These are phyloP conservation scores for Mucor mucedo DNA, from an alignment of 371 early-diverging fungal species.

Conservation along the genomic window DNA sequence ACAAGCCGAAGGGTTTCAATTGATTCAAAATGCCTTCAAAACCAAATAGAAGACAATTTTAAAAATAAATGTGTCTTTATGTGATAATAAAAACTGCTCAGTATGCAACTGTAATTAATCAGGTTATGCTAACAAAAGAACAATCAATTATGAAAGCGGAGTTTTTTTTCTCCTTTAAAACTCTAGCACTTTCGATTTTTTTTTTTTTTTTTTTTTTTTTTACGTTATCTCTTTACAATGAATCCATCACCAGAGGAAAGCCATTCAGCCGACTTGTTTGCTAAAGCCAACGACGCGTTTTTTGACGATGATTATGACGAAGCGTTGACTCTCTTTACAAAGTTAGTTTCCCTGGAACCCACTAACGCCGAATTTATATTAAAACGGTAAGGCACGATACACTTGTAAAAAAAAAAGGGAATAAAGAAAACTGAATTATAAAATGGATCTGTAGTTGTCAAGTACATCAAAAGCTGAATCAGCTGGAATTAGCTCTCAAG, in stretches of 20 bases:
- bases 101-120: too few relatives aligned
- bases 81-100: too few relatives aligned
- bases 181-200: too few relatives aligned
- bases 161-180: too few relatives aligned
- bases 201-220: not conserved
- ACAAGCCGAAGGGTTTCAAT: constrained; percentile 11
- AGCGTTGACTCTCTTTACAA: constrained; percentile 74
- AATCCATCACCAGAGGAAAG: constrained; percentile 20
- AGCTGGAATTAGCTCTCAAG: constrained; percentile 57
- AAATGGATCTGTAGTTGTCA: constrained; percentile 49
- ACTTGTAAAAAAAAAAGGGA: not conserved
- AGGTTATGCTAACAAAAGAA: not conserved
- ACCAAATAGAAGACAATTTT: constrained; percentile 2
- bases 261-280: constrained; percentile 77
- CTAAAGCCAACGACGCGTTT: constrained; percentile 86
- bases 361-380: constrained; percentile 68
- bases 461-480: constrained; percentile 66
- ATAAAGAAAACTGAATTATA: not conserved
- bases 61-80: too few relatives aligned
- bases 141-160: not conserved
- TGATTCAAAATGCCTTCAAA: constrained; percentile 29
- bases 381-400: constrained; percentile 48
- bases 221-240: not conserved
- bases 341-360: constrained; percentile 82
- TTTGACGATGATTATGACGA: constrained; percentile 79